Conservation (phyloP, 1,284 basidiomycete genomes). For the Boletus sp. region DNA sequence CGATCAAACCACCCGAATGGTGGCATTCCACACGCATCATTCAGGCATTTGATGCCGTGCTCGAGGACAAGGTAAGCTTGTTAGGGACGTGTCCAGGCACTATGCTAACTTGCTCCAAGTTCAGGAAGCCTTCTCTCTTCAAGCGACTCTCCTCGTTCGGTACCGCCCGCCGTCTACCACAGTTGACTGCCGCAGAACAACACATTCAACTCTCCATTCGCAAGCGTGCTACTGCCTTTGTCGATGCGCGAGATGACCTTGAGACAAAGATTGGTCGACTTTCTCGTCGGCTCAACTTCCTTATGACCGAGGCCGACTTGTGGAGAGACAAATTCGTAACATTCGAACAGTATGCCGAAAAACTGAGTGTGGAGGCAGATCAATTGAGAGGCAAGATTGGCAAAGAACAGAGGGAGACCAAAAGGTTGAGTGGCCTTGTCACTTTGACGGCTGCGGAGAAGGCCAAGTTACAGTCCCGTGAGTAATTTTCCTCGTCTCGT, state of each 20-base stretch:
- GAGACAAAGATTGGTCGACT: constrained; percentile 87
- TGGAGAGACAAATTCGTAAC: constrained; percentile 91
- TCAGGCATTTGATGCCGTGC: constrained; percentile 82
- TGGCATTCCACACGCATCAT: constrained; percentile 89
- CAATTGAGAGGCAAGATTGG: constrained; percentile 80
- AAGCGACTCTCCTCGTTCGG: constrained; percentile 82
- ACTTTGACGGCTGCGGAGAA: constrained; percentile 75
- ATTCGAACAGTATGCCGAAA: constrained; percentile 90
- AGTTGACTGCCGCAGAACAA: constrained; percentile 75
- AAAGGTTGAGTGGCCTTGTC: constrained; percentile 72
- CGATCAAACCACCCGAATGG: constrained; percentile 86
- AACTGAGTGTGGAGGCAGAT: constrained; percentile 77
- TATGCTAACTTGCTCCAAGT: constrained; percentile 41
- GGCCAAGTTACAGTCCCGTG: constrained; percentile 66
- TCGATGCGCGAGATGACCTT: constrained; percentile 87
- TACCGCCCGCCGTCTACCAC: constrained; percentile 64
- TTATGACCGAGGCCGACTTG: constrained; percentile 86
- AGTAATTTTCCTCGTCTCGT: constrained; percentile 30
- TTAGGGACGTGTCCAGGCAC: constrained; percentile 1
- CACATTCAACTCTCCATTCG: constrained; percentile 82
- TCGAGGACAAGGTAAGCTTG: constrained; percentile 73
- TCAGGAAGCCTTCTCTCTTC: constrained; percentile 85
- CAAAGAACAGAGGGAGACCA: constrained; percentile 84
- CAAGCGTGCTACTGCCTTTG: constrained; percentile 85
- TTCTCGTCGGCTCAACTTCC: constrained; percentile 79